Evolutionary conservation across 2,329 filamentous ascomycete genomes (phyloP), one percentile per base, ranked within the genome.

Genomic region (Alternaria rosae): DNA sequence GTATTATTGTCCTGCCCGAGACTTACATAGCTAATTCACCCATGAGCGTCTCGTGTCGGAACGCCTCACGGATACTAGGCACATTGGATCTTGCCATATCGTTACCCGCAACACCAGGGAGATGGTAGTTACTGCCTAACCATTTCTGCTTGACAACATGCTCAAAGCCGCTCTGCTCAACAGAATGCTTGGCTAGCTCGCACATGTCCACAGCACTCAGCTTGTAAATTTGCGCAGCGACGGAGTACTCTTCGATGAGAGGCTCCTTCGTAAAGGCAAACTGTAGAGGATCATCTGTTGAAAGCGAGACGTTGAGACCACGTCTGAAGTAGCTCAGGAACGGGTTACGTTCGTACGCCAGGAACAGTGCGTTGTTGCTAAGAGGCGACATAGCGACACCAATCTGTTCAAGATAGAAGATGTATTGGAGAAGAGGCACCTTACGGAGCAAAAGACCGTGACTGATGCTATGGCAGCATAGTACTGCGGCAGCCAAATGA

Each of bases 351-450:
- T 99, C 95, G 75, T 99, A 98, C 1, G 94, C 93, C 54, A 99
- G 83, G 82, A 99, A 99, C 30, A 99, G 82, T 0, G 95, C 95
- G 72, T 99, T 99, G 83, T 99, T 99, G 79, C 93, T 97, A 47
- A 99, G 85, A 3, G 95, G 95, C n/a, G 94, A 98, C 95, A 99
- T 99, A 64, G 95, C 95, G 66, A 99, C 95, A 60, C 95, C 95
- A 65, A 99, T 97, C 76, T 98, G 94, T 76, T 99, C 94, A 20
- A 99, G 88, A 74, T 99, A 99, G 82, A 97, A 99, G 53, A 98
- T 89, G 79, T 99, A 99, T 79, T 99, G 95, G 57, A 99, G 82
- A 62, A 99, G 82, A 3, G 95, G 95, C 3, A 98, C 94, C 78
- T 99, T 99, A 65, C 95, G 91, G 41, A 99, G 86, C 57, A 97